These are phyloP conservation scores for Debaryomyces prosopidis DNA, from an alignment of 805 yeast species.

Conservation along the genomic window DNA sequence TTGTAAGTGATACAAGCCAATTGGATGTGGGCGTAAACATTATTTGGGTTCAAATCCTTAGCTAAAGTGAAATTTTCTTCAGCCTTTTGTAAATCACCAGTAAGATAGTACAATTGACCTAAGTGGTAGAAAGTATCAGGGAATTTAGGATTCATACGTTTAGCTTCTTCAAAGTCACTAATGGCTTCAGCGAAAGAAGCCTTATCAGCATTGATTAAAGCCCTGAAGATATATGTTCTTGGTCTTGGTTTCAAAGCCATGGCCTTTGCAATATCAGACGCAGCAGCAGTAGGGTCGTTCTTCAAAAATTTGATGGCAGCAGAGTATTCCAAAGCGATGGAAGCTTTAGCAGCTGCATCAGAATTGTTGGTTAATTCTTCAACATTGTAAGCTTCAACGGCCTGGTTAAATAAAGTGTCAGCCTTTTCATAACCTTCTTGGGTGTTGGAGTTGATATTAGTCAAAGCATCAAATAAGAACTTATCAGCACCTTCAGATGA, in stretches of 20 bases:
- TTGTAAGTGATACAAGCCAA: slow-evolving; percentile 90
- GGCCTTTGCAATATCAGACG: slow-evolving; percentile 63
- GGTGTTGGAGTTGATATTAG: slow-evolving; percentile 50
- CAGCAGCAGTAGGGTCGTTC: slow-evolving; percentile 66
- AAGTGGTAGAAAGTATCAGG: slow-evolving; percentile 90
- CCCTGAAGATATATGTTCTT: slow-evolving; percentile 79
- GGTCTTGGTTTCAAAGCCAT: slow-evolving; percentile 71
- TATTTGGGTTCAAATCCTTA: slow-evolving; percentile 68
- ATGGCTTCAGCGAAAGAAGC: slow-evolving; percentile 60
- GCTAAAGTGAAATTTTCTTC: slow-evolving; percentile 74
- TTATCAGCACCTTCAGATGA: slow-evolving; percentile 62
- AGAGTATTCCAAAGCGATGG: slow-evolving; percentile 79
- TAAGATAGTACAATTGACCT: slow-evolving; percentile 87
- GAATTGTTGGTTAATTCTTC: slow-evolving; percentile 32
- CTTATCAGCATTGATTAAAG: slow-evolving; percentile 79
- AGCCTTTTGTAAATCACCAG: slow-evolving; percentile 73
- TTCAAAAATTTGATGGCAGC: slow-evolving; percentile 85
- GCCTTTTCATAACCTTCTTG: slow-evolving; percentile 64
- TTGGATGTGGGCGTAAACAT: slow-evolving; percentile 86
- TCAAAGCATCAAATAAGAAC: slow-evolving; percentile 65
- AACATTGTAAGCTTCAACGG: slow-evolving; percentile 48
- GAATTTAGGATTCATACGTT: slow-evolving; percentile 62
- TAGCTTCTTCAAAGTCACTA: slow-evolving; percentile 70
- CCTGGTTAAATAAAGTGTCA: slow-evolving; percentile 57
- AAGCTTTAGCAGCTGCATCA: slow-evolving; percentile 42